Evolutionary conservation across 208 protist species (phyloP), one percentile per base, ranked within the genome.

Genomic region (Wallacemonas sp.): DNA sequence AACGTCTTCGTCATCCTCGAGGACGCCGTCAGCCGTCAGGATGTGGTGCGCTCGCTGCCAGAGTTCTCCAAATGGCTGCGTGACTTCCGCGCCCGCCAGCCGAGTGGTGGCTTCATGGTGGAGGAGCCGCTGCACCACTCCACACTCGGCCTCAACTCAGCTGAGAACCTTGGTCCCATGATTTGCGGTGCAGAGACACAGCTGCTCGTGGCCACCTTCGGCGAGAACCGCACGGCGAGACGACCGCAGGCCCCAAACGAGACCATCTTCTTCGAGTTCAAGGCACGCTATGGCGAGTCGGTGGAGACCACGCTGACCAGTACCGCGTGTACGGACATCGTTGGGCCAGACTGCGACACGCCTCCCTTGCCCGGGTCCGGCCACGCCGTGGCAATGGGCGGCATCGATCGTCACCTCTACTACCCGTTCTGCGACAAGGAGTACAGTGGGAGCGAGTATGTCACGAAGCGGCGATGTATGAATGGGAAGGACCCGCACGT

Each of bases 1-100:
- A 88, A 77, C 38, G 69, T 88, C 23, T 65, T 92, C n/a, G 26
- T 87, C 2, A 26, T 92, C 21, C 24, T 88, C 26, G 58, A 87
- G 39, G 85, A 88, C 72, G 69, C 85, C 1, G 73, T 88, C 39
- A 88, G 85, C 44, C 78, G 85, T 21, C 76, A 83, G 52, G 79
- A 76, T 21, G 68, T 84, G 6, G 36, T 41, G 27, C 81, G 85
- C 16, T 75, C 76, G 36, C 65, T 92, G 46, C 85, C 81, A 11
- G 61, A 70, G 30, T 88, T 92, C 30, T 64, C 49, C 19, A 30
- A 46, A 36, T 88, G 79, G 69, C 21, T 88, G 30, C 70, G 47
- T 0, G 44, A 81, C 17, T 81, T 91, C 52, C 29, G 62, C 17
- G n/a, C n/a, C 4, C 47, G 61, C 38, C 56, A 68, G 12, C 26